phyloP scores from a whole-genome alignment of 371 early-diverging fungal species.

The Syncephalastrum contaminatum region DNA sequence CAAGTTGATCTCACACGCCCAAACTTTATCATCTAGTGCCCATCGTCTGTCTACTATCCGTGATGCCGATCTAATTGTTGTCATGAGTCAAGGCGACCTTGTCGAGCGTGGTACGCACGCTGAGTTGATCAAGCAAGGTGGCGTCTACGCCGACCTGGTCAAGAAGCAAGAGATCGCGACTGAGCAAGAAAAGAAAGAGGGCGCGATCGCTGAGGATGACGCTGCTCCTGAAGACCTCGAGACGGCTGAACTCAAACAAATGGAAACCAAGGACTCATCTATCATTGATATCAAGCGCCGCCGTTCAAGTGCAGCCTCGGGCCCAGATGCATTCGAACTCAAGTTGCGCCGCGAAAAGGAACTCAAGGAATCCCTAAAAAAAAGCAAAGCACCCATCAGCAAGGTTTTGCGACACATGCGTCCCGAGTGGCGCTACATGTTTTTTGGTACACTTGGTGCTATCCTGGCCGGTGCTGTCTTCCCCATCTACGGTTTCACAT shows the following conservation, averaged over 20 bases:
- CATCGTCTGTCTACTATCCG: slow-evolving; percentile 83
- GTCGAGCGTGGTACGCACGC: slow-evolving; percentile 76
- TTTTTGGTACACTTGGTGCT: slow-evolving; percentile 46
- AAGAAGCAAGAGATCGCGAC: slow-evolving; percentile 51
- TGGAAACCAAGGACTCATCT: background rate
- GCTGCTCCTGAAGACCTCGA: slow-evolving; percentile 42
- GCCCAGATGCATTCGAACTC: slow-evolving; percentile 46
- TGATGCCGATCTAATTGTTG: slow-evolving; percentile 84
- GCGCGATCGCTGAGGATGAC: background rate
- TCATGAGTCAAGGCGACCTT: slow-evolving; percentile 71
- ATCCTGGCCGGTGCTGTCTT: slow-evolving; percentile 58
- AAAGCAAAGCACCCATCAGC: slow-evolving; percentile 48
- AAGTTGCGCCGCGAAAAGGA: slow-evolving; percentile 48
- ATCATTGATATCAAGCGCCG: slow-evolving; percentile 15
- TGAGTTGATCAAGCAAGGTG: slow-evolving; percentile 51
- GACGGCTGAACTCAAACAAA: slow-evolving; percentile 25
- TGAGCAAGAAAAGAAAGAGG: background rate
- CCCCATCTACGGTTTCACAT: slow-evolving; percentile 50
- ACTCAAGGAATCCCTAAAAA: slow-evolving; percentile 35
- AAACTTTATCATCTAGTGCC: slow-evolving; percentile 39
- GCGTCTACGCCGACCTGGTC: slow-evolving; percentile 59
- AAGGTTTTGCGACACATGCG: slow-evolving; percentile 36
- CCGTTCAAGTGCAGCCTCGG: slow-evolving; percentile 25
- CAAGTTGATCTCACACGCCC: too few species aligned
- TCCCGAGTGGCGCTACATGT: slow-evolving; percentile 39